Conservation (phyloP, 345 rosid genomes). For the Limnanthes douglasii region DNA sequence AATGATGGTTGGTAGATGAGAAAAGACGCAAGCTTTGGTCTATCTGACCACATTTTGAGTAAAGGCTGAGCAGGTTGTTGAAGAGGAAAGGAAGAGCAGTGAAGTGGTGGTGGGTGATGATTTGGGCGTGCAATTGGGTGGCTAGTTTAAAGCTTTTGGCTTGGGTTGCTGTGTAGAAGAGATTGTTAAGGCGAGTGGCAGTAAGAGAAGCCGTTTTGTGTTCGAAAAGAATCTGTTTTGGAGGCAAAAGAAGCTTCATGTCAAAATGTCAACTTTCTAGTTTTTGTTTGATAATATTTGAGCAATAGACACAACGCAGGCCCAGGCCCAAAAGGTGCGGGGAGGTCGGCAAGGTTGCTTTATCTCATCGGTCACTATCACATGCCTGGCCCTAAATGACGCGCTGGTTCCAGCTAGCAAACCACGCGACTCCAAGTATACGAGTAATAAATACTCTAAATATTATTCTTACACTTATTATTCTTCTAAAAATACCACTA, state of each 20-base stretch:
- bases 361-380: too few relatives aligned
- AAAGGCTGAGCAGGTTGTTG: constrained; percentile 23
- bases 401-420: too few relatives aligned
- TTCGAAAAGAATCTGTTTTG: neutral
- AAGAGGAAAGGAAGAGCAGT: constrained; percentile 14
- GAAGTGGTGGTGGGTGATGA: constrained; percentile 17
- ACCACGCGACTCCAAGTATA: too few relatives aligned
- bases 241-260: constrained; percentile 5
- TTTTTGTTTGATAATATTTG: too few relatives aligned
- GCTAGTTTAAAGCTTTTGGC: constrained; percentile 15
- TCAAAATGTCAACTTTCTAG: too few relatives aligned
- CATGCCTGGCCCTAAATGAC: too few relatives aligned
- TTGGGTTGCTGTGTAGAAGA: constrained; percentile 9
- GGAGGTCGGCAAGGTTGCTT: too few relatives aligned
- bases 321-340: too few relatives aligned
- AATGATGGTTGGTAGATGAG: constrained; percentile 8
- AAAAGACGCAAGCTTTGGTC: constrained; percentile 16
- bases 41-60: constrained; percentile 15
- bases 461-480: too few relatives aligned
- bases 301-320: too few relatives aligned
- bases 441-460: too few relatives aligned
- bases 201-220: constrained; percentile 2
- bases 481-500: too few relatives aligned
- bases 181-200: constrained; percentile 12
- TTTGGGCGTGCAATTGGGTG: constrained; percentile 18